Conservation (phyloP, 176 grass and related monocot genomes). For the Triticum aestivum region IWGSC_CS_RefSeq_v2.1 NC_057802.1:585341430-585341929, state of each 20-base stretch:
- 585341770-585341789: constrained; percentile 1
- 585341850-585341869: constrained; percentile 42
- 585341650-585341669: background rate
- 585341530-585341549: too few relatives aligned
- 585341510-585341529: too few relatives aligned
- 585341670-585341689: background rate
- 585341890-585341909: background rate
- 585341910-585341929: background rate
- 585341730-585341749: constrained; percentile 7
- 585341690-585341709: constrained; percentile 34
- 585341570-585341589: too few relatives aligned
- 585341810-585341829: background rate
- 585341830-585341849: constrained; percentile 37
- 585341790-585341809: constrained; percentile 50
- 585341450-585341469: too few relatives aligned
- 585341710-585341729: constrained; percentile 22
- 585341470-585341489: too few relatives aligned
- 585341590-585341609: too few relatives aligned
- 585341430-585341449: too few relatives aligned
- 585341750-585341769: constrained; percentile 28
- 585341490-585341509: too few relatives aligned
- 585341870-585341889: background rate
- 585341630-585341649: too few relatives aligned
- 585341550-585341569: too few relatives aligned
- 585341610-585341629: background rate